These are phyloP conservation scores for Canariomyces notabilis DNA, from an alignment of 2,329 filamentous ascomycete species.

Conservation along the genomic window DNA sequence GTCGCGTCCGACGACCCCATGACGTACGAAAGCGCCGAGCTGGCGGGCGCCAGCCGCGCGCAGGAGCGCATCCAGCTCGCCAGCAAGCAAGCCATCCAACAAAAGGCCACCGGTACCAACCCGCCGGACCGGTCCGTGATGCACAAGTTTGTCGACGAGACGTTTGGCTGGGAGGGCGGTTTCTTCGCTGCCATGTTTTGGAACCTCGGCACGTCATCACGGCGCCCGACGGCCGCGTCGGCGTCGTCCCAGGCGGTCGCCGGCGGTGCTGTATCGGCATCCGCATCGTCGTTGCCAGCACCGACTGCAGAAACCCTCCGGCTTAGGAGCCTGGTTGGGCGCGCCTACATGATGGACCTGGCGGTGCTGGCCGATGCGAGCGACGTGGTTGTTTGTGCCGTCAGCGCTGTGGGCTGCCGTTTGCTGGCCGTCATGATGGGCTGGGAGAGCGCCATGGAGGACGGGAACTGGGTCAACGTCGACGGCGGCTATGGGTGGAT, in stretches of 20 bases:
- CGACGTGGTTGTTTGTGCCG: slow-evolving; percentile 70
- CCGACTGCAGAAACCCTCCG: slow-evolving; percentile 53
- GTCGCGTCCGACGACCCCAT: slow-evolving; percentile 78
- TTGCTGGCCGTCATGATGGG: slow-evolving; percentile 82
- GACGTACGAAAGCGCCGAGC: slow-evolving; percentile 62
- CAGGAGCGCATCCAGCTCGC: slow-evolving; percentile 75
- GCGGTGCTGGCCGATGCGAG: slow-evolving; percentile 64
- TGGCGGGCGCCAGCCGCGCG: slow-evolving; percentile 50
- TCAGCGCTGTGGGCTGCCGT: slow-evolving; percentile 67
- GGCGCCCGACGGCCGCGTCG: slow-evolving; percentile 5
- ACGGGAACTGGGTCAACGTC: slow-evolving; percentile 70
- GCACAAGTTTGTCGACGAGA: slow-evolving; percentile 66
- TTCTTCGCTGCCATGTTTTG: slow-evolving; percentile 81
- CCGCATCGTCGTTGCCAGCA: slow-evolving; percentile 26
- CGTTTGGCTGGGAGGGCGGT: slow-evolving; percentile 81
- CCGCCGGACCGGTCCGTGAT: slow-evolving; percentile 46
- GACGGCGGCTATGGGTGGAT: slow-evolving; percentile 65
- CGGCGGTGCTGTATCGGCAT: slow-evolving; percentile 20
- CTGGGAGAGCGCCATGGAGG: slow-evolving; percentile 62
- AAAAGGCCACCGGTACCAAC: slow-evolving; percentile 25
- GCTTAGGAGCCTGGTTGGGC: slow-evolving; percentile 67
- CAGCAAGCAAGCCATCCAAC: slow-evolving; percentile 50
- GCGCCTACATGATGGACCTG: slow-evolving; percentile 79
- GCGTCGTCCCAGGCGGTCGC: slow-evolving; percentile 8
- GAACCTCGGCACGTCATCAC: slow-evolving; percentile 63